Conservation (phyloP, 495 filamentous ascomycete species). For the Bathelium albidoporum region DNA sequence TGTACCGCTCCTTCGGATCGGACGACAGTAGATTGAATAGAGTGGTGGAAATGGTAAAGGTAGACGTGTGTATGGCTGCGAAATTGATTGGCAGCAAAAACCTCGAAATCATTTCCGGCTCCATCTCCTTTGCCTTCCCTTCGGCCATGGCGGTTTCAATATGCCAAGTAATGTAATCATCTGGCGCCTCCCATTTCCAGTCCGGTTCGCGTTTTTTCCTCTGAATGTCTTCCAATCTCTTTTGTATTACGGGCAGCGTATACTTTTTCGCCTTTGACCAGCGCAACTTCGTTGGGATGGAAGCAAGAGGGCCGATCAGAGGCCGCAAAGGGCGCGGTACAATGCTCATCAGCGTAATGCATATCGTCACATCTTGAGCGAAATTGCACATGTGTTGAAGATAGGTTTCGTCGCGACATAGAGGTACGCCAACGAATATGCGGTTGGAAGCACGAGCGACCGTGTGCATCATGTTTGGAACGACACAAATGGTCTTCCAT, state of each 20-base stretch:
- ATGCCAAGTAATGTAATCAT: conserved; percentile 11
- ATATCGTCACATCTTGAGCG: neutral
- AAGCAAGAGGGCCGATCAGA: conserved; percentile 26
- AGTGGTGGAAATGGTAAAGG: conserved; percentile 13
- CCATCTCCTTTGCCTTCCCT: neutral
- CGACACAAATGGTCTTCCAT: conserved; percentile 26
- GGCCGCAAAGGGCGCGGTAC: conserved; percentile 7
- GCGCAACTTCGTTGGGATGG: conserved; percentile 24
- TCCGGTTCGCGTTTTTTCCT: conserved; percentile 37
- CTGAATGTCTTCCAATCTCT: conserved; percentile 27
- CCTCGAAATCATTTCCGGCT: conserved; percentile 7
- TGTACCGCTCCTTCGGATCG: neutral
- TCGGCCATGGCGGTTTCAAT: conserved; percentile 8
- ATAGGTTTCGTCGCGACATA: conserved; percentile 24
- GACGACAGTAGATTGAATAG: conserved; percentile 10
- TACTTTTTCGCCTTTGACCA: conserved; percentile 24
- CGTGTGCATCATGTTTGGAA: conserved; percentile 25
- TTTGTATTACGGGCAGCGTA: conserved; percentile 23
- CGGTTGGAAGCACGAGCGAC: conserved; percentile 30
- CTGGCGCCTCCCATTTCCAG: conserved; percentile 1
- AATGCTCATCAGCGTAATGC: conserved; percentile 3
- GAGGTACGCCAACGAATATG: conserved; percentile 32
- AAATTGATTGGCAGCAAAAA: conserved; percentile 11
- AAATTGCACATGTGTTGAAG: neutral
- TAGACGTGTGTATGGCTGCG: conserved; percentile 15